Percentiles rank a stretch among this genome's conserved stretches.
phyloP scores from a whole-genome alignment of 768 basidiomycete genomes.

The Tubosaeta sp. region DNA sequence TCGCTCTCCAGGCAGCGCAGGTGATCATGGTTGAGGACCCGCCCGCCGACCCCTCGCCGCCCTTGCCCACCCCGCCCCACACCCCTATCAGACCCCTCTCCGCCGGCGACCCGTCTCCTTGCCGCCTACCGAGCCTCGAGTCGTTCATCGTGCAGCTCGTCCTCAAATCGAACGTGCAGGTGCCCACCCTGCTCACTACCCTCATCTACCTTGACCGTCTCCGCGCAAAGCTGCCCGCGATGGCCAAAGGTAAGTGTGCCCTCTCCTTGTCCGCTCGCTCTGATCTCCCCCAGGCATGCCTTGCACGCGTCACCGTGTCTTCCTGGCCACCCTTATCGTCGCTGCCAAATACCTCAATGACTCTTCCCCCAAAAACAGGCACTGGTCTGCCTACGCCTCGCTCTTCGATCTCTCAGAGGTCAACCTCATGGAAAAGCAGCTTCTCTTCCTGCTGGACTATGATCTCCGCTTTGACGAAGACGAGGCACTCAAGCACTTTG shows the following conservation, averaged over 20 bases:
- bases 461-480: constrained; percentile 86
- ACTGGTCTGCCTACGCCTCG: constrained; percentile 80
- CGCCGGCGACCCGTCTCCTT: constrained; percentile 26
- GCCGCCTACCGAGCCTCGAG: constrained; percentile 62
- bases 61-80: constrained; percentile 63
- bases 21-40: constrained; percentile 69
- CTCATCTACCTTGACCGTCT: constrained; percentile 90
- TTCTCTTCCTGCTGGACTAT: constrained; percentile 88
- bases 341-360: constrained; percentile 97
- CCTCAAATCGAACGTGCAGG: constrained; percentile 80
- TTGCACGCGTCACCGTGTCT: constrained; percentile 93
- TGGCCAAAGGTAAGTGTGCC: constrained; percentile 71
- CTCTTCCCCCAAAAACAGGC: constrained; percentile 90
- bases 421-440: constrained; percentile 96
- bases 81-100: constrained; percentile 50
- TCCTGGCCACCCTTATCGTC: constrained; percentile 93
- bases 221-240: constrained; percentile 68
- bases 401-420: constrained; percentile 77
- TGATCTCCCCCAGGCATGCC: constrained; percentile 52
- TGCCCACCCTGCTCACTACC: constrained; percentile 85
- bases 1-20: constrained; percentile 72
- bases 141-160: constrained; percentile 83
- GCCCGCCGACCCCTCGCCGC: constrained; percentile 28
- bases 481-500: constrained; percentile 70
- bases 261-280: neutral